phyloP scores from a whole-genome alignment of 345 rosid species.

The Salix exigua region DNA sequence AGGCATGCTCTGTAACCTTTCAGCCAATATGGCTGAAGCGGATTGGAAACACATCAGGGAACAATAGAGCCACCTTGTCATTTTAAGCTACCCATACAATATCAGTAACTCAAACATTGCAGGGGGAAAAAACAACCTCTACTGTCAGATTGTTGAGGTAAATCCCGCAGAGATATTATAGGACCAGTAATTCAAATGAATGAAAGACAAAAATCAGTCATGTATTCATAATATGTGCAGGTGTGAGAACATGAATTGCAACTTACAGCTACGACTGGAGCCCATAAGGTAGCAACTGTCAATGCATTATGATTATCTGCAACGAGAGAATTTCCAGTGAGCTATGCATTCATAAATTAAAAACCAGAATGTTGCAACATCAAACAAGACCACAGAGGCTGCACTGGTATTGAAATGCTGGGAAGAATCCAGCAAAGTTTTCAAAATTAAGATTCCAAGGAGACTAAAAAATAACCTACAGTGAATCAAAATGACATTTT shows the following conservation, averaged over 20 bases:
- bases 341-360: neutral
- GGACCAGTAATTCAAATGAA: neutral
- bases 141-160: neutral
- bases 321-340: slow-evolving; percentile 10
- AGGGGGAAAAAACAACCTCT: neutral
- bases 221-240: neutral
- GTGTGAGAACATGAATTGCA: slow-evolving; percentile 2
- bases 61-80: too few species aligned
- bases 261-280: slow-evolving; percentile 91
- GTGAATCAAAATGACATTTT: neutral
- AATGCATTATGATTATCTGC: slow-evolving; percentile 96
- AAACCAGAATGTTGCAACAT: neutral
- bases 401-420: neutral
- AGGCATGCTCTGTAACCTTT: too few species aligned
- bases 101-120: too few species aligned
- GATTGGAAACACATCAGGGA: too few species aligned
- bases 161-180: neutral
- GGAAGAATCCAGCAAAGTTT: neutral
- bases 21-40: too few species aligned
- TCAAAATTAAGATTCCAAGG: neutral
- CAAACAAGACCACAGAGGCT: neutral
- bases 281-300: slow-evolving; percentile 82
- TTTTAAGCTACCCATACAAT: too few species aligned
- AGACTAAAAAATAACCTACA: neutral
- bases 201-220: neutral